phyloP scores from a whole-genome alignment of 2,329 filamentous ascomycete species.

The Huntiella savannae region DNA sequence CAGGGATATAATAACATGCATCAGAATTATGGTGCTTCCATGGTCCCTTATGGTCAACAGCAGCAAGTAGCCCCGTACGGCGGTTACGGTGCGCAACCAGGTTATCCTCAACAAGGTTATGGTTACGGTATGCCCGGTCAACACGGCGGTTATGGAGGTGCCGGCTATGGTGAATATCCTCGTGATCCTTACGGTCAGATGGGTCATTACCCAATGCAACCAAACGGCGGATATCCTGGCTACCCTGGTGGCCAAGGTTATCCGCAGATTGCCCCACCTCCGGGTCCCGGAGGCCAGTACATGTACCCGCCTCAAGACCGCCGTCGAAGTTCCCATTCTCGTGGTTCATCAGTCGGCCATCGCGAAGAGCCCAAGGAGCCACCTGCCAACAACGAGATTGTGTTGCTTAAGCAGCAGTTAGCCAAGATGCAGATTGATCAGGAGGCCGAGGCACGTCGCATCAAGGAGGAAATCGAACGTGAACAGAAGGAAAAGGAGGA shows the following conservation, averaged over 20 bases:
- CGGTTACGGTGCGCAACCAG: neutral
- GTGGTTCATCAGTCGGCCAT: no score
- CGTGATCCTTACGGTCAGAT: neutral
- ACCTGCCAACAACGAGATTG: conserved; percentile 27
- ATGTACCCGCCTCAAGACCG: conserved; percentile 24
- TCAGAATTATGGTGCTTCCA: conserved; percentile 14
- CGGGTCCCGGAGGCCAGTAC: conserved; percentile 5
- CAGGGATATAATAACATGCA: conserved; percentile 18
- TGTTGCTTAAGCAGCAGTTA: conserved; percentile 39
- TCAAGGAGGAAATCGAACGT: neutral
- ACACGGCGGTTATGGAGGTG: conserved; percentile 13
- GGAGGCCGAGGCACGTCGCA: neutral
- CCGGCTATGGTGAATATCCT: conserved; percentile 11
- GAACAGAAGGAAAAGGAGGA: neutral
- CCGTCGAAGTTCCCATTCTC: conserved; percentile 17
- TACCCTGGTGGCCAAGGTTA: conserved; percentile 16
- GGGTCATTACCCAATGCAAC: conserved; percentile 1
- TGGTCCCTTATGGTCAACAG: conserved; percentile 26
- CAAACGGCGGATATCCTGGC: conserved; percentile 11
- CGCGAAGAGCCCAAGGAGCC: conserved; percentile 21
- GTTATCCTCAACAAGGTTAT: neutral
- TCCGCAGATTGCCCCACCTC: neutral
- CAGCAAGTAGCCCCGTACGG: conserved; percentile 1
- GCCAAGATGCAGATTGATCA: conserved; percentile 18
- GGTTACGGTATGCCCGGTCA: neutral